phyloP scores from a whole-genome alignment of 164 flowering plant genomes.

The Vitis rupestris region DNA sequence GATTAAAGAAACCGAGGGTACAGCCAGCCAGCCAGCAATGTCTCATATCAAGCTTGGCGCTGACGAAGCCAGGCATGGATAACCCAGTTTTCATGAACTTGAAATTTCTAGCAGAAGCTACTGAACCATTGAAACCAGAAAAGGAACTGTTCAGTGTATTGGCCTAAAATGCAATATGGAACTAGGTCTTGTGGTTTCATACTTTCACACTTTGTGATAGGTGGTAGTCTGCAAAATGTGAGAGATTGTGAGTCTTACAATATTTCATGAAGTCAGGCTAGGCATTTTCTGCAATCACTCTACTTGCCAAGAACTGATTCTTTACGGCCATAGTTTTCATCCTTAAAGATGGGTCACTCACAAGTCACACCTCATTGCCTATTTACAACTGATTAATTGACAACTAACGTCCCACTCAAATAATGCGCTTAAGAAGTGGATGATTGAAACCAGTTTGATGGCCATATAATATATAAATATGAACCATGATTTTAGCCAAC shows the following conservation, averaged over 20 bases:
- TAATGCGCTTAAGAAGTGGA: too few species aligned
- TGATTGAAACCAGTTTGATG: too few species aligned
- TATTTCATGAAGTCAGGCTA: conserved; percentile 12
- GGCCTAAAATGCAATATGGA: too few species aligned
- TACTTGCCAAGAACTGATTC: background rate
- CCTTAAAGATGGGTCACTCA: too few species aligned
- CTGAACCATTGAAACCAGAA: background rate
- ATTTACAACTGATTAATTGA: too few species aligned
- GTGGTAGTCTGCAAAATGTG: background rate
- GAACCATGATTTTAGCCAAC: too few species aligned
- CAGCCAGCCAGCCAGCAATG: background rate
- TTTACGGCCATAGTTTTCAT: background rate
- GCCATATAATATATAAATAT: too few species aligned
- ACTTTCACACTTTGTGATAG: background rate
- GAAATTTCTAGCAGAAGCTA: background rate
- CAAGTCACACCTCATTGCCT: too few species aligned
- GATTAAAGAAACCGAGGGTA: background rate
- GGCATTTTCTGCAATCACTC: background rate
- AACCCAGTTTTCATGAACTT: background rate
- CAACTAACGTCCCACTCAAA: too few species aligned
- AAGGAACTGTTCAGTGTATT: background rate
- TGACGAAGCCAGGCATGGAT: too few species aligned
- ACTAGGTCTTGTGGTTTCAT: background rate
- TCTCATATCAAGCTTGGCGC: conserved; percentile 1
- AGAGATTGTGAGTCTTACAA: background rate